Base-by-base conservation (phyloP, 2,329 filamentous ascomycete species). In the Aspergillus udagawae region DNA sequence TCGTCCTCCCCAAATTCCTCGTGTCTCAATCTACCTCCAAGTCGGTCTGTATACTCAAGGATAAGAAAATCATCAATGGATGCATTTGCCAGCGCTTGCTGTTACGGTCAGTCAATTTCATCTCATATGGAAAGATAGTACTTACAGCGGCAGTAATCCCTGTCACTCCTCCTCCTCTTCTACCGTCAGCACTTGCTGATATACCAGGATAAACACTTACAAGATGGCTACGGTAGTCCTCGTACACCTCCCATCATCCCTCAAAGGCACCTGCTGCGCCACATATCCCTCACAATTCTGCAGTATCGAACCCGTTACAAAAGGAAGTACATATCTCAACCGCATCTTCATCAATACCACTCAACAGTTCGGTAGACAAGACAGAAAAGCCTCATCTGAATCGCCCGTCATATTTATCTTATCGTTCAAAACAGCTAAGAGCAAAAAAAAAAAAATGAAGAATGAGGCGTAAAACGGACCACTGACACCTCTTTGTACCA, bases 51-150 rank as follows among this genome's bases (percentile, higher is more conserved):
- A 57, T 85, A 83, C 57, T 89, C 86, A 2, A 90, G 69, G 49
- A 89, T 85, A 8, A 89, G 51, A 55, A 89, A 89, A 59, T 89
- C 86, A 0, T 77, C 73, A 5, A 89, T 74, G 0, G 84, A 87
- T 2, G 80, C 79, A 54, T 89, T 86, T 4, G 78, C 71, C 5
- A 89, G 70, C 3, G 85, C 79, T 77, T 89, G 84, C 78, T 80
- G 58, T 44, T 51, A 5, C 8, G 3, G 25, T 64, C 9, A 60
- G 57, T 25, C 49, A 29, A 3, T 51, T 23, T 41, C 29, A 3
- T 12, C 8, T 5, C 41, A 9, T 20, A 9, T 17, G 8, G 29
- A 20, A n/a, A 4, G 21, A 44, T 9, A 14, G 10, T 17, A 61
- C 75, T 58, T 68, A 80, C 78, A 23, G 85, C 85, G 14, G 86